These are phyloP conservation scores for Saprolegnia diclina DNA, from an alignment of 352 stramenopile species.

Conservation along the genomic window DNA sequence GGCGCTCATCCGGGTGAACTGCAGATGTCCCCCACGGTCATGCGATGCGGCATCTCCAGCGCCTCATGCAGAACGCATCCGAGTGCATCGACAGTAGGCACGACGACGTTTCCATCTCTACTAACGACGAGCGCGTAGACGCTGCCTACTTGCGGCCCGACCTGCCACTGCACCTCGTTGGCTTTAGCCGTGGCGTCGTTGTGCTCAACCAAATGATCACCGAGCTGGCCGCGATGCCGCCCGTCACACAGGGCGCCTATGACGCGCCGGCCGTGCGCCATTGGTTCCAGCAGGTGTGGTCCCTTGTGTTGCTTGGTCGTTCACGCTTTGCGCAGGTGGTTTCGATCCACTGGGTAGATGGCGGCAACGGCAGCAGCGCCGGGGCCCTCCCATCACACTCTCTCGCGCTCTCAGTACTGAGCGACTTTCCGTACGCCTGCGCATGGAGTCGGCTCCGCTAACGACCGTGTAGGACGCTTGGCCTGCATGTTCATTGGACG, in stretches of 20 bases:
- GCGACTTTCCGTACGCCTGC: slow-evolving; percentile 37
- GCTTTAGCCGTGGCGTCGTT: slow-evolving; percentile 62
- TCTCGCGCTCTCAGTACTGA: slow-evolving; percentile 35
- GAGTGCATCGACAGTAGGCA: not conserved
- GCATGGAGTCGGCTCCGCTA: slow-evolving; percentile 1
- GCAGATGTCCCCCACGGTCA: slow-evolving; percentile 36
- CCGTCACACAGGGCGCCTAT: slow-evolving; percentile 30
- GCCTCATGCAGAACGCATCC: slow-evolving; percentile 35
- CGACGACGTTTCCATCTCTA: not conserved
- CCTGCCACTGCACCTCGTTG: slow-evolving; percentile 52
- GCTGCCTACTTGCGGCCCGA: not conserved
- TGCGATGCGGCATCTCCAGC: slow-evolving; percentile 38
- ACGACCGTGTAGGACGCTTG: slow-evolving; percentile 29
- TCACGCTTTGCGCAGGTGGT: slow-evolving; percentile 33
- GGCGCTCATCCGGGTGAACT: not conserved
- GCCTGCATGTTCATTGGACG: slow-evolving; percentile 56
- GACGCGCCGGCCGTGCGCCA: not conserved
- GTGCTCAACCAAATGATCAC: slow-evolving; percentile 69
- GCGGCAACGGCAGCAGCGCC: slow-evolving; percentile 45
- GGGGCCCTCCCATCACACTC: slow-evolving; percentile 39
- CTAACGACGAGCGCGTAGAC: not conserved
- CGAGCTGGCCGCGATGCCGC: slow-evolving; percentile 46
- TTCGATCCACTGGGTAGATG: slow-evolving; percentile 63
- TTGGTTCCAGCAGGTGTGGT: not conserved
- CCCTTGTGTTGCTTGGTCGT: not conserved